Conservation (phyloP, 495 filamentous ascomycete genomes). For the Trichoderma erinaceum region DNA sequence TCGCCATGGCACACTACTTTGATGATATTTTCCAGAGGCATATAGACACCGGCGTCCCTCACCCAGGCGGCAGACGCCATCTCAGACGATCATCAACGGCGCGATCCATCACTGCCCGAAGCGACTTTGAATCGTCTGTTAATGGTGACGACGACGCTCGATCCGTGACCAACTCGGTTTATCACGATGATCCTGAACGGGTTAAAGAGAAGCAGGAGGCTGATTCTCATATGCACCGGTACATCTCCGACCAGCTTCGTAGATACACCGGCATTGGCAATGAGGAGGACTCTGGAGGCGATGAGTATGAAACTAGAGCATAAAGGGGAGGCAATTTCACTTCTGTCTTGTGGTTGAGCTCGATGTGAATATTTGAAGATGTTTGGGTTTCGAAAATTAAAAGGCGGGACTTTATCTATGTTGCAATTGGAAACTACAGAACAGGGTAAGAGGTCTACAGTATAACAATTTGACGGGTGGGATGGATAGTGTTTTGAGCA, state of each 20-base stretch:
- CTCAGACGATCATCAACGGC: constrained; percentile 77
- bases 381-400: constrained; percentile 7
- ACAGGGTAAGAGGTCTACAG: not conserved
- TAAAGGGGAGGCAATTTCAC: constrained; percentile 17
- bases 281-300: constrained; percentile 32
- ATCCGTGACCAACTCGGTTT: constrained; percentile 24
- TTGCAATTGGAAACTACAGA: not conserved
- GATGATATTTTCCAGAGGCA: constrained; percentile 76
- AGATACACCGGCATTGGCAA: constrained; percentile 43
- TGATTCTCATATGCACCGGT: constrained; percentile 60
- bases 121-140: constrained; percentile 59
- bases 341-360: not conserved
- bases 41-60: constrained; percentile 25
- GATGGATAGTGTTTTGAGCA: not conserved
- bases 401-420: constrained; percentile 16
- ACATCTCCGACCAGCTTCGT: constrained; percentile 65
- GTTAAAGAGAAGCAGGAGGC: constrained; percentile 44
- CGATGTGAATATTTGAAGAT: not conserved
- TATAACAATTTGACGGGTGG: not conserved
- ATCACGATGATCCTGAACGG: constrained; percentile 31
- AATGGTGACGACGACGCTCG: constrained; percentile 29
- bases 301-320: constrained; percentile 47
- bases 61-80: constrained; percentile 37
- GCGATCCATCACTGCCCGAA: constrained; percentile 80
- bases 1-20: constrained; percentile 85